phyloP scores from a whole-genome alignment of 352 stramenopile species.

The Elongisporangium undulatum region DNA sequence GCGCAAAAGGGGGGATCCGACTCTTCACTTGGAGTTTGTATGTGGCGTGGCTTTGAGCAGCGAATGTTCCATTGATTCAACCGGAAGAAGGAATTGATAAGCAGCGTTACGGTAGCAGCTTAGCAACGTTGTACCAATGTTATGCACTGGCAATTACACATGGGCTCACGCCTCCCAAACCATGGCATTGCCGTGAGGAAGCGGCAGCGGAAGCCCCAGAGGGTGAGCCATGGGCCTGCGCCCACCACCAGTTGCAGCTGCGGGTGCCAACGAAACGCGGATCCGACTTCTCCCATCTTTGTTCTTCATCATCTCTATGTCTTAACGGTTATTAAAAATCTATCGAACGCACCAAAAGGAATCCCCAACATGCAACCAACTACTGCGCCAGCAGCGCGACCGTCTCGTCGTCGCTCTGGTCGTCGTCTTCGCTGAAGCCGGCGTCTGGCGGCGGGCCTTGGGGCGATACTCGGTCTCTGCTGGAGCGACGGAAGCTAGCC shows the following conservation, averaged over 20 bases:
- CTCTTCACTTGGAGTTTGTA: background rate
- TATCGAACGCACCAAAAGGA: slow-evolving; percentile 2
- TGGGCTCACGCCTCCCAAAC: no score
- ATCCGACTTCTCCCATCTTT: background rate
- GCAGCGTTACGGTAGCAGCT: background rate
- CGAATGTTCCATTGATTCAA: background rate
- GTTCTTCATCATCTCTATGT: background rate
- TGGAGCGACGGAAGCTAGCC: slow-evolving; percentile 20
- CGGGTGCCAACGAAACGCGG: background rate
- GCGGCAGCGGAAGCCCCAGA: no score
- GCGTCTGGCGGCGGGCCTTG: slow-evolving; percentile 9
- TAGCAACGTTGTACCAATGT: background rate
- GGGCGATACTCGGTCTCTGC: slow-evolving; percentile 25
- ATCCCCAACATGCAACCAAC: background rate
- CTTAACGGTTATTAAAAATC: slow-evolving; percentile 7
- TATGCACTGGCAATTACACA: background rate
- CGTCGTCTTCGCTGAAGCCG: slow-evolving; percentile 17
- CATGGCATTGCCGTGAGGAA: no score
- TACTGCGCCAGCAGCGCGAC: slow-evolving; percentile 1
- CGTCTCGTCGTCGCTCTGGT: slow-evolving; percentile 19
- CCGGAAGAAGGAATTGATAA: background rate
- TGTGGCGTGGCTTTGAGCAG: background rate
- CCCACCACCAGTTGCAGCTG: background rate
- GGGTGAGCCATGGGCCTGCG: no score
- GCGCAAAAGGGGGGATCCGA: background rate